A percentile compares a stretch with the other conserved stretches of the same genome.
These are phyloP conservation scores for Fusarium sp. DNA, from an alignment of 2,329 filamentous ascomycete genomes.

Conservation along the genomic window DNA sequence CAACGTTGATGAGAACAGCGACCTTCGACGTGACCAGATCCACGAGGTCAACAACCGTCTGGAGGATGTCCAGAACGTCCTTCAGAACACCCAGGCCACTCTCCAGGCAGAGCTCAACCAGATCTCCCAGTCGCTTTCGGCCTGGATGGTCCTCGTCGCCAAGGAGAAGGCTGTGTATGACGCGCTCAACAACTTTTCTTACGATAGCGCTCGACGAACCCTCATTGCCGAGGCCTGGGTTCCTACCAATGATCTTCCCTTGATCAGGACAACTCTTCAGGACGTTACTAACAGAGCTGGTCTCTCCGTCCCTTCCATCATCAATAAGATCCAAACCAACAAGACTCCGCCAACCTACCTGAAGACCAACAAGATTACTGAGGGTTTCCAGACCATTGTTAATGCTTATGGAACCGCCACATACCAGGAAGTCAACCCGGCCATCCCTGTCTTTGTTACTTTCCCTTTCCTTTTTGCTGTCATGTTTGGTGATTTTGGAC, in stretches of 20 bases:
- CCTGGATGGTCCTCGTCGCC: constrained; percentile 97
- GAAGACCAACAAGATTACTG: constrained; percentile 98
- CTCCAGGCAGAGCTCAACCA: constrained; percentile 93
- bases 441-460: constrained; percentile 93
- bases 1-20: constrained; percentile 96
- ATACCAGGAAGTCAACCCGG: constrained; percentile 97
- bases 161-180: constrained; percentile 99
- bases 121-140: constrained; percentile 90
- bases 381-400: constrained; percentile 98
- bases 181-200: constrained; percentile 95
- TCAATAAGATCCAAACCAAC: constrained; percentile 97
- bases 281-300: constrained; percentile 97
- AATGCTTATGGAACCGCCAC: constrained; percentile 98
- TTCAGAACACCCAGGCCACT: constrained; percentile 94
- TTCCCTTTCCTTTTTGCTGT: constrained; percentile 99
- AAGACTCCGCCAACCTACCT: constrained; percentile 98
- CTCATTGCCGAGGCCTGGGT: constrained; percentile 98
- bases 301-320: constrained; percentile 96
- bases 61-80: constrained; percentile 89
- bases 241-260: constrained; percentile 87
- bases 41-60: constrained; percentile 96
- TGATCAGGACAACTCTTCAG: constrained; percentile 93
- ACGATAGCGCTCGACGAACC: constrained; percentile 94
- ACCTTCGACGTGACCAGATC: constrained; percentile 93
- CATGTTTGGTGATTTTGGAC: constrained; percentile 99